Percentiles rank a stretch among this genome's conserved stretches.
Conservation (phyloP, 1,284 basidiomycete species). For the Leccinum laetum region DNA sequence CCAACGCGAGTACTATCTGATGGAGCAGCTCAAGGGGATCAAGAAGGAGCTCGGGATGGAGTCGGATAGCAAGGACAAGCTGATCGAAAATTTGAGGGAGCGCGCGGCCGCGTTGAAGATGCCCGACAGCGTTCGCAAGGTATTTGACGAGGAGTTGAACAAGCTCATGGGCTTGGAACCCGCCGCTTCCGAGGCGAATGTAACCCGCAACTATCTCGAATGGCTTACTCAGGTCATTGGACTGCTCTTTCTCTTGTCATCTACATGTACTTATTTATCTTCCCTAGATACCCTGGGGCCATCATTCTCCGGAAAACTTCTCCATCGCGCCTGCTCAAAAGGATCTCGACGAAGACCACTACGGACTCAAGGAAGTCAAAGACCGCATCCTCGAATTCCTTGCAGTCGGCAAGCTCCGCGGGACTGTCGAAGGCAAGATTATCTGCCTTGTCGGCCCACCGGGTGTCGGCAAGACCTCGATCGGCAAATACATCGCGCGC, state of each 20-base stretch:
- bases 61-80: no score
- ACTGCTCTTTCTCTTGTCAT: background rate
- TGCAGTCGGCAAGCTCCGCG: slow-evolving; percentile 95
- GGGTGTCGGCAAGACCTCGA: slow-evolving; percentile 95
- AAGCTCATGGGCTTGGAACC: slow-evolving; percentile 94
- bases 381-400: slow-evolving; percentile 98
- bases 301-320: slow-evolving; percentile 94
- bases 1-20: no score
- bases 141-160: slow-evolving; percentile 96
- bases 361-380: slow-evolving; percentile 95
- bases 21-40: no score
- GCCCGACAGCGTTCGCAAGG: slow-evolving; percentile 30
- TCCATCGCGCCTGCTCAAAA: slow-evolving; percentile 83
- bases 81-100: no score
- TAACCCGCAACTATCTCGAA: slow-evolving; percentile 96
- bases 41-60: no score
- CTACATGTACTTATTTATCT: slow-evolving; percentile 2
- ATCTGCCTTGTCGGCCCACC: slow-evolving; percentile 97
- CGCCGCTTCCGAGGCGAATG: slow-evolving; percentile 91
- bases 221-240: slow-evolving; percentile 85
- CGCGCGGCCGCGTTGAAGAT: no score
- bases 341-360: slow-evolving; percentile 96
- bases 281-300: slow-evolving; percentile 89
- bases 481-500: slow-evolving; percentile 93
- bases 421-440: slow-evolving; percentile 98